phyloP scores from a whole-genome alignment of 768 basidiomycete genomes.

The Lyophyllum atratum region DNA sequence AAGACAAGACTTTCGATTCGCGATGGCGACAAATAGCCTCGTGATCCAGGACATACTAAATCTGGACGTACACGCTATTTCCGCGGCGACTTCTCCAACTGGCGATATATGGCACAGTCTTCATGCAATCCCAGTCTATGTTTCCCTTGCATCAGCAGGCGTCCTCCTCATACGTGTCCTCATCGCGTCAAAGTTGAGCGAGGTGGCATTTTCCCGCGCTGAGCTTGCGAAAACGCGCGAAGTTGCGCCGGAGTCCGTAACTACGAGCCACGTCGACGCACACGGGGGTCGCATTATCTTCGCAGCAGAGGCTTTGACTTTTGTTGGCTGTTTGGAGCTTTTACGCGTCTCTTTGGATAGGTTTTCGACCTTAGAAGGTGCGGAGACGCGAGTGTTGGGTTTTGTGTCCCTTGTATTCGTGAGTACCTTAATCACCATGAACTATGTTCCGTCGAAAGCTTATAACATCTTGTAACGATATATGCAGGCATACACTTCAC shows the following conservation, averaged over 20 bases:
- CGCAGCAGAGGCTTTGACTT: slow-evolving; percentile 6
- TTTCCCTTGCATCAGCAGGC: slow-evolving; percentile 8
- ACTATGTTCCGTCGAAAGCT: background rate
- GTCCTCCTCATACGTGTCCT: slow-evolving; percentile 6
- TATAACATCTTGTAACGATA: too few species aligned
- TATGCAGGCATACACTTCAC: slow-evolving; percentile 14
- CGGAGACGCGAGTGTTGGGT: background rate
- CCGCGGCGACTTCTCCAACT: too few species aligned
- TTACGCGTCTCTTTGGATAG: slow-evolving; percentile 11
- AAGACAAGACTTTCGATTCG: too few species aligned
- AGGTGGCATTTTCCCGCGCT: slow-evolving; percentile 1
- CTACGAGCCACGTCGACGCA: slow-evolving; percentile 7
- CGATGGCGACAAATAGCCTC: too few species aligned
- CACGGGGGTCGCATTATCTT: slow-evolving; percentile 15
- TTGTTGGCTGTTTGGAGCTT: slow-evolving; percentile 14
- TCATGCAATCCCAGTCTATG: slow-evolving; percentile 12
- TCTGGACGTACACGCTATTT: too few species aligned
- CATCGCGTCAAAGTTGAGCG: background rate
- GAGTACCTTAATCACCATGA: too few species aligned
- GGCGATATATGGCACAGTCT: slow-evolving; percentile 2
- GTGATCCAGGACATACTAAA: too few species aligned
- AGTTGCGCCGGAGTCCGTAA: background rate
- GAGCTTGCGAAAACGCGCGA: background rate
- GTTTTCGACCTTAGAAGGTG: background rate
- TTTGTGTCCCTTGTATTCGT: slow-evolving; percentile 10